Percentiles rank a stretch among this genome's conserved stretches.
These are phyloP conservation scores for Diaporthe aspalathi DNA, from an alignment of 2,329 filamentous ascomycete species.

Conservation along the genomic window DNA sequence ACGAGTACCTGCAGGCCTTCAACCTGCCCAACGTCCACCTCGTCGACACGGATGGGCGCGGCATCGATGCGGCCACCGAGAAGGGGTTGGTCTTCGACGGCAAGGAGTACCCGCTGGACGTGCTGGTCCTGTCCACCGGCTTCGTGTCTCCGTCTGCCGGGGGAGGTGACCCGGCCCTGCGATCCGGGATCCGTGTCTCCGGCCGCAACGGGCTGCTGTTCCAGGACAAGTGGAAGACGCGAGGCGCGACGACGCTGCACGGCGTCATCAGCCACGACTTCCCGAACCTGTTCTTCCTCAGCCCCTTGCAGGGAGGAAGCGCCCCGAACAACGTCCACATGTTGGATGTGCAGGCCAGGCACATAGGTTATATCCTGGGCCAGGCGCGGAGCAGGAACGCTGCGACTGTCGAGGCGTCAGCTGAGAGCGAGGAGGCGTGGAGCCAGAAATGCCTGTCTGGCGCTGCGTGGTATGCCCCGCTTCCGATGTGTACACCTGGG, in stretches of 20 bases:
- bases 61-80: constrained; percentile 59
- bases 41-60: constrained; percentile 68
- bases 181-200: background rate
- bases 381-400: background rate
- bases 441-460: background rate
- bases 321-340: constrained; percentile 7
- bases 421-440: constrained; percentile 19
- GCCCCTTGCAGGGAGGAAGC: background rate
- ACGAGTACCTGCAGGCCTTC: constrained; percentile 65
- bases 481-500: constrained; percentile 19
- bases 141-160: constrained; percentile 42
- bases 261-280: constrained; percentile 12
- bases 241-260: constrained; percentile 8
- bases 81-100: constrained; percentile 59
- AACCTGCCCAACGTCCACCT: constrained; percentile 69
- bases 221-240: background rate
- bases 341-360: constrained; percentile 14
- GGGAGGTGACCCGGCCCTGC: background rate
- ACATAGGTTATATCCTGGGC: constrained; percentile 9
- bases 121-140: constrained; percentile 52
- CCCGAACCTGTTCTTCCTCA: constrained; percentile 21
- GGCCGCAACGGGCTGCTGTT: background rate
- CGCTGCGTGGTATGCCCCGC: background rate
- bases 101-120: constrained; percentile 57
- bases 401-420: constrained; percentile 3